Percentiles rank a stretch among this genome's conserved stretches.
These are phyloP conservation scores for Aspergillus neoniger DNA, from an alignment of 2,329 filamentous ascomycete species.

Conservation along the genomic window DNA sequence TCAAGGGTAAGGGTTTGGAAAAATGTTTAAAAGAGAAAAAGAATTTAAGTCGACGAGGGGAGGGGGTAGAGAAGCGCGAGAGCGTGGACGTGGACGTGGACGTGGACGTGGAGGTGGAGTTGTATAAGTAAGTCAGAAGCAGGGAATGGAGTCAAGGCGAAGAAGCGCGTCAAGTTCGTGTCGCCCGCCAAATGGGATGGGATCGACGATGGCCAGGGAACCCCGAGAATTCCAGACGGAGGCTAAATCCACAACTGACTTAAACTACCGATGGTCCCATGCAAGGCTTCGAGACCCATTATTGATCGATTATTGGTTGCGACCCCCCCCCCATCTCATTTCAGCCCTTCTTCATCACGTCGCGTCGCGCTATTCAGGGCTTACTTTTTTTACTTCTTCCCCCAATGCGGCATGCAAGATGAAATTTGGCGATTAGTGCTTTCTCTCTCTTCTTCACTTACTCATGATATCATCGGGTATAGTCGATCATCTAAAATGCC, in stretches of 20 bases:
- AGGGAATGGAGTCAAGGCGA: slow-evolving; percentile 1
- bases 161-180: slow-evolving; percentile 19
- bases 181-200: background rate
- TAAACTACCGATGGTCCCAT: background rate
- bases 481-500: background rate
- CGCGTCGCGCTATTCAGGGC: background rate
- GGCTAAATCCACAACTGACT: background rate
- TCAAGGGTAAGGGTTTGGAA: background rate
- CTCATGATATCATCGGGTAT: background rate
- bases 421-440: background rate
- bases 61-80: background rate
- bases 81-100: background rate
- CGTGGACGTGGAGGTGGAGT: too few species aligned
- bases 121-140: slow-evolving; percentile 7
- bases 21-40: background rate
- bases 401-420: background rate
- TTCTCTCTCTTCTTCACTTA: too few species aligned
- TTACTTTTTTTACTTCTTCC: background rate
- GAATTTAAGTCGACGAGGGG: background rate
- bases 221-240: background rate
- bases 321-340: background rate
- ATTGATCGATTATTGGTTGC: slow-evolving; percentile 8
- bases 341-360: background rate
- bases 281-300: slow-evolving; percentile 2
- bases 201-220: background rate